Evolutionary conservation across 257 asterid species (phyloP).

Genomic region (Solanum pinnatisectum): DNA sequence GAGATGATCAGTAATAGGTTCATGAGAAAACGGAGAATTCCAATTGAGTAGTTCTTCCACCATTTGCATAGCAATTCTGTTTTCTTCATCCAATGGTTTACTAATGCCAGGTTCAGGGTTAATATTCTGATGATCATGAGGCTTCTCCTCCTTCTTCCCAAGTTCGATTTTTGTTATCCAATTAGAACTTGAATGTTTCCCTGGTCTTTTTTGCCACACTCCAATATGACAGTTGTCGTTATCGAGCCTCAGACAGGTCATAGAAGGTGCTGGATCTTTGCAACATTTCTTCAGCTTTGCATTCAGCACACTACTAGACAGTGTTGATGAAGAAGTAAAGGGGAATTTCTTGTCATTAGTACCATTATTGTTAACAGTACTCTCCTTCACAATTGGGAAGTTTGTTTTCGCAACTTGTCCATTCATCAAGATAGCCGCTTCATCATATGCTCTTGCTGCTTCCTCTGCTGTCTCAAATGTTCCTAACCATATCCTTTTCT

Average conservation of each 20-base stretch:
- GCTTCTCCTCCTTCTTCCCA: constrained; percentile 5
- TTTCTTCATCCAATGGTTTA: constrained; percentile 48
- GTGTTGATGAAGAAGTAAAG: constrained; percentile 2
- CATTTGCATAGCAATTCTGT: constrained; percentile 71
- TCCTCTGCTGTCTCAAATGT: constrained; percentile 70
- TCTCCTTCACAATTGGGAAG: constrained; percentile 21
- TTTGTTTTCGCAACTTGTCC: constrained; percentile 68
- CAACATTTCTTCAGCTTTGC: constrained; percentile 65
- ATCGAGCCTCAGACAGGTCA: constrained; percentile 69
- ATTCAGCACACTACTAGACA: constrained; percentile 32
- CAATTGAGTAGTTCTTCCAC: constrained; percentile 71
- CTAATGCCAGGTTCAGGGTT: not conserved
- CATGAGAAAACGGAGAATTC: constrained; percentile 24
- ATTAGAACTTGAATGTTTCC: constrained; percentile 35
- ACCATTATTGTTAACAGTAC: not conserved
- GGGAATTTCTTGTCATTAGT: not conserved
- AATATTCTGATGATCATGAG: not conserved
- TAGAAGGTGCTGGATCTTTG: constrained; percentile 58
- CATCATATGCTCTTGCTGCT: constrained; percentile 66
- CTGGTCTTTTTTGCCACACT: constrained; percentile 63
- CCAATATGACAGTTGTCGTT: constrained; percentile 49
- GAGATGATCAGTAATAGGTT: not conserved
- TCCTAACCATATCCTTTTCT: constrained; percentile 78
- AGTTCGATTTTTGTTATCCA: constrained; percentile 74
- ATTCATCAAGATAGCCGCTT: constrained; percentile 62